Conservation (phyloP, 1,284 basidiomycete genomes). For the Cyathus pygmaeus region DNA sequence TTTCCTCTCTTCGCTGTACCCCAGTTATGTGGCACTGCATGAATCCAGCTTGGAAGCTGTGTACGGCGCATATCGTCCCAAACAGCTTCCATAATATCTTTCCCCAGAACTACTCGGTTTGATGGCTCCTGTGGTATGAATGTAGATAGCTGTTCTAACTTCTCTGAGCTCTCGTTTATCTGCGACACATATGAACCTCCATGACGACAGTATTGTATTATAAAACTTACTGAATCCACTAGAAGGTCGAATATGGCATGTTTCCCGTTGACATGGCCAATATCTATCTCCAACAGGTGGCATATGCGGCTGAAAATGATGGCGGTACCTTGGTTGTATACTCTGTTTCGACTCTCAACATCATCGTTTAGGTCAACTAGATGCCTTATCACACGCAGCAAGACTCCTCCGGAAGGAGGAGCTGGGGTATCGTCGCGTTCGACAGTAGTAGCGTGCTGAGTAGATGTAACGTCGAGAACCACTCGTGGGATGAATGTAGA, state of each 20-base stretch:
- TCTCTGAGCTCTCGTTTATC: constrained; percentile 1
- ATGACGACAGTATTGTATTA: not conserved
- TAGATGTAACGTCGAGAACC: no score
- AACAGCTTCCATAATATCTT: constrained; percentile 25
- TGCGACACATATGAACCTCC: not conserved
- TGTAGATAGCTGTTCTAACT: not conserved
- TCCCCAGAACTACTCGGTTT: constrained; percentile 13
- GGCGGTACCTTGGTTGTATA: not conserved
- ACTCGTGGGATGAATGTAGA: constrained; percentile 1
- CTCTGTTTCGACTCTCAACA: constrained; percentile 1
- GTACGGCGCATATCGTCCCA: constrained; percentile 35
- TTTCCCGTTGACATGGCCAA: not conserved
- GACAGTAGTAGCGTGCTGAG: no score
- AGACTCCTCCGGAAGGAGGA: no score
- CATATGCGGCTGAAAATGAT: not conserved
- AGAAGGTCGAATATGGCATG: constrained; percentile 1
- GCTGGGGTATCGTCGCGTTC: no score
- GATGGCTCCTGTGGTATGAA: constrained; percentile 2
- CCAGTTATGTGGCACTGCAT: constrained; percentile 35
- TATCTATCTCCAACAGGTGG: not conserved
- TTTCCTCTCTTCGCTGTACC: constrained; percentile 34
- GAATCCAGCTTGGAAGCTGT: constrained; percentile 39
- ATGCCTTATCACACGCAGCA: no score
- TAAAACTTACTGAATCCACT: not conserved
- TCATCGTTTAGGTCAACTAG: constrained; percentile 1